These are phyloP conservation scores for Paracoccidioides brasiliensis DNA, from an alignment of 2,329 filamentous ascomycete species.

Conservation along the genomic window DNA sequence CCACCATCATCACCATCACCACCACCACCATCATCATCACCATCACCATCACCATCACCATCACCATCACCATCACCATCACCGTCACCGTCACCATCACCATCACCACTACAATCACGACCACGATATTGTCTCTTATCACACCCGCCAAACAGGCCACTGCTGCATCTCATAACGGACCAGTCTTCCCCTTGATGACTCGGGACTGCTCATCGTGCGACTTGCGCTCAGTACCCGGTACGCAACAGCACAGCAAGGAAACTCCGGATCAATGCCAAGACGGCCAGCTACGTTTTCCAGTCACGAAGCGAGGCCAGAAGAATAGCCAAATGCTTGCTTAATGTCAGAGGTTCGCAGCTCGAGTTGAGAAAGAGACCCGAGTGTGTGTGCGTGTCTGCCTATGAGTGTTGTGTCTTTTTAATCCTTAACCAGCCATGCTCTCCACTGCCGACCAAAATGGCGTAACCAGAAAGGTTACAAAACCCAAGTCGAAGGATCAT, in stretches of 20 bases:
- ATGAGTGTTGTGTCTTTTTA: not conserved
- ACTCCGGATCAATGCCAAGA: not conserved
- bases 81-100: too few species aligned
- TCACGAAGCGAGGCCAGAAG: not conserved
- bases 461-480: conserved; percentile 8
- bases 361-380: not conserved
- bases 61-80: too few species aligned
- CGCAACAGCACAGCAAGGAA: not conserved
- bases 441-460: conserved; percentile 6
- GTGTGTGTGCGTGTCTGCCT: too few species aligned
- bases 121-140: too few species aligned
- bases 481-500: conserved; percentile 16
- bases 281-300: not conserved
- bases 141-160: too few species aligned
- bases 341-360: not conserved
- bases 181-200: not conserved
- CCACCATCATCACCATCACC: too few species aligned
- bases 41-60: too few species aligned
- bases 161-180: not conserved
- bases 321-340: conserved; percentile 1
- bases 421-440: conserved; percentile 6
- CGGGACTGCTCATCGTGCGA: conserved; percentile 1
- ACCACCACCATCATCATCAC: too few species aligned
- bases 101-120: too few species aligned
- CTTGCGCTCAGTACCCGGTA: not conserved